Base-by-base conservation (phyloP, 106 monocot genomes). In the Agapanthus africanus region DNA sequence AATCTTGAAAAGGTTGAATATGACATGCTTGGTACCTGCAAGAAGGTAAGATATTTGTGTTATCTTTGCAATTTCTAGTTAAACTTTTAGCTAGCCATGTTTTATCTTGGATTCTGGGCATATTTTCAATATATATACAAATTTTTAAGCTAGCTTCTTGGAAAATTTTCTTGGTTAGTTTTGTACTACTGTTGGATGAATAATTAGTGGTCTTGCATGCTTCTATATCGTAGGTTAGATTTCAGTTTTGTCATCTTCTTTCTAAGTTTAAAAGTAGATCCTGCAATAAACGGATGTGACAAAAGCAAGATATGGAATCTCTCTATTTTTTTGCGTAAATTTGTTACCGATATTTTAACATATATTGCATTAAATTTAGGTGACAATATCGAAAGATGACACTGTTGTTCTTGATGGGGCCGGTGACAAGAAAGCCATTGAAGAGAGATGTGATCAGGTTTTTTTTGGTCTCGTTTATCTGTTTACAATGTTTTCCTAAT, bases 361-460 rank as follows among this genome's bases (percentile, higher is more conserved):
- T 18, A 3, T 34, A 9, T 33, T 34, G 10, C 11, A 4, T 41
- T 61, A 26, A 54, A 25, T 59, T 6, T 39, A 71, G 65, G 70
- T 62, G 13, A 99, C 92, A n/a, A 69, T 92, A 36, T 92, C 97
- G 40, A 92, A 99, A 81, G 97, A 99, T 75, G 89, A 99, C 47
- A 99, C 89, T 35, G 87, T 99, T 59, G 66, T 99, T 69, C 92
- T 99, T 79, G 89, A 92, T 83, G 97, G 97, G 25, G 84, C 84
- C 66, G 97, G 97, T 59, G 92, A 92, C 74, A 99, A 99, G 74
- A 99, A 99, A 74, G 67, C 87, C 35, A 90, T 99, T 37, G 92
- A 99, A 72, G 92, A 92, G 76, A 84, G 97, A 77, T 77, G 86
- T 59, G 89, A 99, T 46, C 89, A 90, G 84, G 97, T 99, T 68